Base-by-base conservation (phyloP, 331 rosid species). In the Acacia pycnantha region DNA sequence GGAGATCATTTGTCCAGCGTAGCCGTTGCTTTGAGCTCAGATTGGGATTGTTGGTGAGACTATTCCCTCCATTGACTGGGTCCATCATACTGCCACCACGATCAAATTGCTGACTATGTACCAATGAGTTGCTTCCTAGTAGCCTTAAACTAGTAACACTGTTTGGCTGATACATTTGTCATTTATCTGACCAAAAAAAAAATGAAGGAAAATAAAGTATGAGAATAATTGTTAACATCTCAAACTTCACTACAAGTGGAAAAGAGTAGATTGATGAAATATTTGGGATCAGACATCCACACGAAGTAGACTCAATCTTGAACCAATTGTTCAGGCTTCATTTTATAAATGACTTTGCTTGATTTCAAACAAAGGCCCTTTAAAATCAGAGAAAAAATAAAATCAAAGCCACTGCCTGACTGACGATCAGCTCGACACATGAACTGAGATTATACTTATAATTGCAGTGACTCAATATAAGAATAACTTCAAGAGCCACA, bases 1-100 rank as follows among this genome's bases (percentile, higher is more conserved):
- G 97, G 78, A 93, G 96, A 35, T 91, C 97, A 65, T 91, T 86
- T 9, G 97, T 93, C 97, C 97, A 93, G 76, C 94, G 96, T 79
- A 93, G 70, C 48, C 97, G 83, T 70, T 90, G 97, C 82, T 90
- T 93, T 11, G 97, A 91, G 78, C 91, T 73, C 26, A 88, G 84
- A 82, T 85, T 90, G 51, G 96, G 51, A 75, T 86, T 88, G 81
- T 78, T 88, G 78, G 27, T 33, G 59, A 82, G 85, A 84, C 61
- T 84, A 81, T 88, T 91, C n/a, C 89, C 91, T 77, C 89, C 94
- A 73, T 70, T 84, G 73, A 61, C 54, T 66, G 80, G 73, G 29
- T 93, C 97, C 94, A 93, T 93, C 11, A 85, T 53, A 83, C 78
- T 80, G 77, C 77, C 84, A 76, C 76, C 84, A 41, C 85, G 77